Percentiles rank a stretch among this genome's conserved stretches.
Conservation (phyloP, 1,139 yeast species). For the Blastobotrys buckinghamii region DNA sequence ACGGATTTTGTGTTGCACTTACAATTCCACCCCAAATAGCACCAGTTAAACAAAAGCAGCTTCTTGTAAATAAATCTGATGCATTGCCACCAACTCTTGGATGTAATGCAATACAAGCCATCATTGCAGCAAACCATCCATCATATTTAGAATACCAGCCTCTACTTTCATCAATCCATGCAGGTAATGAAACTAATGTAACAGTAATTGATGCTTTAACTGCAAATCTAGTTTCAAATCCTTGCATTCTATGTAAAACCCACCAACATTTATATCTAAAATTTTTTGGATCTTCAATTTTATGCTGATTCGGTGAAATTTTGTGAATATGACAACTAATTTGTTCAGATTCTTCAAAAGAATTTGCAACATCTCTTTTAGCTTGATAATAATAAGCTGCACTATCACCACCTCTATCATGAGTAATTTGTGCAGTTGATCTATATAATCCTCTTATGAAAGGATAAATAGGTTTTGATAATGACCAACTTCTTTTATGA, state of each 20-base stretch:
- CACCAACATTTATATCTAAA: constrained; percentile 36
- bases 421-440: constrained; percentile 38
- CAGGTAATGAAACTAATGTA: constrained; percentile 38
- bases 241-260: constrained; percentile 32
- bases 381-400: constrained; percentile 40
- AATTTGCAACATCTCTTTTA: constrained; percentile 43
- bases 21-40: constrained; percentile 45
- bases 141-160: constrained; percentile 40
- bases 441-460: constrained; percentile 37
- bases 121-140: constrained; percentile 40
- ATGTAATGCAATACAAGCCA: constrained; percentile 37
- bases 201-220: constrained; percentile 37
- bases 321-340: constrained; percentile 13
- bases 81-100: constrained; percentile 42
- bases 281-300: constrained; percentile 13
- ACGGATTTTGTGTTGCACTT: constrained; percentile 34
- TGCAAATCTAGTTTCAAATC: constrained; percentile 40
- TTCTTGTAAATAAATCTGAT: constrained; percentile 34
- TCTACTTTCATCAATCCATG: constrained; percentile 38
- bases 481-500: constrained; percentile 28
- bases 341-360: constrained; percentile 39
- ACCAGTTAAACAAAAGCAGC: constrained; percentile 36
- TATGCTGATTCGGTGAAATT: neutral
- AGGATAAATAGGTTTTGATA: constrained; percentile 38
- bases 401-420: constrained; percentile 44